Percentiles rank a stretch among this genome's conserved stretches.
These are phyloP conservation scores for Amanita fuliginea DNA, from an alignment of 768 basidiomycete genomes.

Conservation along the genomic window DNA sequence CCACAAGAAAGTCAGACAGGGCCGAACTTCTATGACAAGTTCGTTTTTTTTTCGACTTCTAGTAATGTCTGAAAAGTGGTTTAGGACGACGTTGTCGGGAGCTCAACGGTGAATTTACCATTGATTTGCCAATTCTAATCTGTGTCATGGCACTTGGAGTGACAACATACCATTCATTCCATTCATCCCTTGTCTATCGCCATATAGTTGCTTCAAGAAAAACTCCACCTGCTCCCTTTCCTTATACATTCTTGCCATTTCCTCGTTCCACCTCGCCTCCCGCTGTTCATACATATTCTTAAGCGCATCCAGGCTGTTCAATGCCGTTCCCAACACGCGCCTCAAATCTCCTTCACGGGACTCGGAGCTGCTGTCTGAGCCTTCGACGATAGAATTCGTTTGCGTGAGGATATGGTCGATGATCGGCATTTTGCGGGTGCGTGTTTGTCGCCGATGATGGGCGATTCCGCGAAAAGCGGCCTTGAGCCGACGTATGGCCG, in stretches of 20 bases:
- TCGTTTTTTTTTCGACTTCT: no score
- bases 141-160: not conserved
- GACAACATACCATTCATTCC: not conserved
- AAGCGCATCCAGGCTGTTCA: slow-evolving; percentile 55
- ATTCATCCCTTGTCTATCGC: slow-evolving; percentile 14
- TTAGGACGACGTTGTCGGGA: no score
- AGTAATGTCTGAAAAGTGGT: no score
- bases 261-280: slow-evolving; percentile 59
- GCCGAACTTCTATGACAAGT: no score
- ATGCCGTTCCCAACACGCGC: slow-evolving; percentile 54
- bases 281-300: slow-evolving; percentile 58
- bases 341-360: slow-evolving; percentile 54
- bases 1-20: no score
- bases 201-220: slow-evolving; percentile 54
- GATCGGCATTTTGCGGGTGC: slow-evolving; percentile 31
- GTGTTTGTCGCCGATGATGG: slow-evolving; percentile 36
- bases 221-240: slow-evolving; percentile 61
- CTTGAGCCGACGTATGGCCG: slow-evolving; percentile 42
- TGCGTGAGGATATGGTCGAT: slow-evolving; percentile 38
- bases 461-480: slow-evolving; percentile 51
- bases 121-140: not conserved
- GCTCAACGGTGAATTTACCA: not conserved
- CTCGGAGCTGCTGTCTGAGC: slow-evolving; percentile 42
- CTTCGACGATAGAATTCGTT: slow-evolving; percentile 35
- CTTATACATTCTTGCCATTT: slow-evolving; percentile 52